These are phyloP conservation scores for Rhizopogon rudus DNA, from an alignment of 768 basidiomycete genomes.

Conservation along the genomic window DNA sequence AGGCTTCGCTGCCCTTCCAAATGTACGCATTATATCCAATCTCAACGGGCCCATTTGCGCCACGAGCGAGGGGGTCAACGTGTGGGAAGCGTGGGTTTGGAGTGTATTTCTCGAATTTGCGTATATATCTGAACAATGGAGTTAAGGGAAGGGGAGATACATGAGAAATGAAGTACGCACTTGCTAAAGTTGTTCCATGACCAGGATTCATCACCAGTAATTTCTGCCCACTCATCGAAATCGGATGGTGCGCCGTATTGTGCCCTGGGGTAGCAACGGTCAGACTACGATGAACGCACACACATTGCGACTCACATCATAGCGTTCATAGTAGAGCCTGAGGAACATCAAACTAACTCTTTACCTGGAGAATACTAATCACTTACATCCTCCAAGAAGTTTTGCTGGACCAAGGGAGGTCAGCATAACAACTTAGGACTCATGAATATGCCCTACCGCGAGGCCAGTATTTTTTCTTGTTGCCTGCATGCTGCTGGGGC, in stretches of 20 bases:
- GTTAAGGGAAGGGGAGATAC: neutral
- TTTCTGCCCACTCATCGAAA: constrained; percentile 59
- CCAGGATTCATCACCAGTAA: constrained; percentile 54
- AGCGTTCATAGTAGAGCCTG: constrained; percentile 65
- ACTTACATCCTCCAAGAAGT: constrained; percentile 70
- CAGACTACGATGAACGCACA: neutral
- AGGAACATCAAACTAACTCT: neutral
- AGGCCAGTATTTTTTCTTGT: constrained; percentile 53
- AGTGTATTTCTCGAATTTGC: constrained; percentile 58
- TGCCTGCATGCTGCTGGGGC: constrained; percentile 45
- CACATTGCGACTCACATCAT: constrained; percentile 28
- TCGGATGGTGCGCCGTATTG: constrained; percentile 66
- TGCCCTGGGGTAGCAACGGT: constrained; percentile 17
- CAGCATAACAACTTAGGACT: neutral
- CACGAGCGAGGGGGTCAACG: constrained; percentile 42
- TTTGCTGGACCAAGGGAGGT: constrained; percentile 36
- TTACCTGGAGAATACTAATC: neutral
- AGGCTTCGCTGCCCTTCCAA: constrained; percentile 41
- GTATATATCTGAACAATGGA: constrained; percentile 49
- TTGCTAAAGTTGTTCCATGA: constrained; percentile 43
- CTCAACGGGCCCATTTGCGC: constrained; percentile 49
- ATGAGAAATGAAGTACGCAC: constrained; percentile 25
- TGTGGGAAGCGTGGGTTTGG: constrained; percentile 45
- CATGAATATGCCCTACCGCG: constrained; percentile 39
- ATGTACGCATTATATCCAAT: constrained; percentile 53